phyloP scores from a whole-genome alignment of 495 filamentous ascomycete species.

The Aspergillus incahuasiensis region DNA sequence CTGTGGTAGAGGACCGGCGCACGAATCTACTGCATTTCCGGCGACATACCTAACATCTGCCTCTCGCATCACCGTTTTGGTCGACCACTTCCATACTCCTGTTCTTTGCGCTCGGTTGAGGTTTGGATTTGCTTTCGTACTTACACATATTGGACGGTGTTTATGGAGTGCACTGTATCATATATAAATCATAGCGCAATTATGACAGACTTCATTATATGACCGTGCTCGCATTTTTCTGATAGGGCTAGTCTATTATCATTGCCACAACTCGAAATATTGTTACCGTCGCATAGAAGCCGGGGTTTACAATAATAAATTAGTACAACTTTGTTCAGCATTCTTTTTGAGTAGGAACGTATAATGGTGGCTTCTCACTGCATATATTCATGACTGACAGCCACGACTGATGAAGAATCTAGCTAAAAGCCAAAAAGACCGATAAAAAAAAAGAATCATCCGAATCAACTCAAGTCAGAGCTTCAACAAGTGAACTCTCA shows the following conservation, averaged over 20 bases:
- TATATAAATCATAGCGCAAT: conserved; percentile 8
- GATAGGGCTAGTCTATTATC: too few species aligned
- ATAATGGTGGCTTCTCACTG: too few species aligned
- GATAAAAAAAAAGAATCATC: neutral
- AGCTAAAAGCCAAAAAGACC: too few species aligned
- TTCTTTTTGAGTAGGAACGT: too few species aligned
- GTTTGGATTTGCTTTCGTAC: neutral
- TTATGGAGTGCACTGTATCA: neutral
- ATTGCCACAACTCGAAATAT: too few species aligned
- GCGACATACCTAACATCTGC: conserved; percentile 9
- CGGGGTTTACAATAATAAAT: too few species aligned
- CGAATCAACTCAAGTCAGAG: conserved; percentile 19
- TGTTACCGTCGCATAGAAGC: too few species aligned
- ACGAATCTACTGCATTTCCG: neutral
- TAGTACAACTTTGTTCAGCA: too few species aligned
- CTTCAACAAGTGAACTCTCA: conserved; percentile 32
- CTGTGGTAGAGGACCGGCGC: neutral
- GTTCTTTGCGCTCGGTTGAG: neutral
- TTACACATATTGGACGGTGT: neutral
- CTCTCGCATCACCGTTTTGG: neutral
- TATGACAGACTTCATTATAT: neutral
- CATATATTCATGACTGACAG: too few species aligned
- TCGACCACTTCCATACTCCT: neutral
- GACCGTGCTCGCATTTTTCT: too few species aligned
- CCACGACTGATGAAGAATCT: too few species aligned